phyloP scores from a whole-genome alignment of 805 yeast genomes.

The Pichia eremophila region DNA sequence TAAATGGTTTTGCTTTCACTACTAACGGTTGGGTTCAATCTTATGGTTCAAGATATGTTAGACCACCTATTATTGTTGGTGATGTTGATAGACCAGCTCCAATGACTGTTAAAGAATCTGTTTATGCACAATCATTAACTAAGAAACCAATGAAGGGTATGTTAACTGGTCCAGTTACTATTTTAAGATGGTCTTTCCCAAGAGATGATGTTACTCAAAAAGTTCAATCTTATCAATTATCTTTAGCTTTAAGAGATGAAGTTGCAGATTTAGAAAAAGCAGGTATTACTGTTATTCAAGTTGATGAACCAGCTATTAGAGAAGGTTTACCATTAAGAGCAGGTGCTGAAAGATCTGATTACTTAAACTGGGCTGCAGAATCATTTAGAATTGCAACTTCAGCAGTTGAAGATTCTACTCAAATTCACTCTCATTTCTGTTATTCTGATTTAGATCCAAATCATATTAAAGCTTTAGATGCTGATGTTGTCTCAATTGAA shows the following conservation, averaged over 20 bases:
- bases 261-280: slow-evolving; percentile 97
- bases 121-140: slow-evolving; percentile 96
- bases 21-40: slow-evolving; percentile 99
- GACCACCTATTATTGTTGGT: slow-evolving; percentile 99
- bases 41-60: slow-evolving; percentile 98
- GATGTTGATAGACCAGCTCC: slow-evolving; percentile 97
- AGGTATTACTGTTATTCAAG: slow-evolving; percentile 96
- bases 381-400: slow-evolving; percentile 99
- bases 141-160: slow-evolving; percentile 98
- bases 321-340: slow-evolving; percentile 99
- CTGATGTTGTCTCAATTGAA: slow-evolving; percentile 98
- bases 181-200: slow-evolving; percentile 99
- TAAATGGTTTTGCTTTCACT: slow-evolving; percentile 97
- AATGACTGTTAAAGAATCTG: slow-evolving; percentile 98
- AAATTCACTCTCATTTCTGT: slow-evolving; percentile 99
- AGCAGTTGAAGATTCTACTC: slow-evolving; percentile 91
- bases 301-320: slow-evolving; percentile 99
- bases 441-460: slow-evolving; percentile 99
- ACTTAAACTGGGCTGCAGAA: slow-evolving; percentile 98
- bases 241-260: slow-evolving; percentile 97
- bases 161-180: slow-evolving; percentile 99
- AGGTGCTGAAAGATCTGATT: slow-evolving; percentile 92
- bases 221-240: slow-evolving; percentile 93
- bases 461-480: slow-evolving; percentile 99
- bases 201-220: slow-evolving; percentile 93